phyloP scores from a whole-genome alignment of 116 monocot species.

The Zostera marina region DNA sequence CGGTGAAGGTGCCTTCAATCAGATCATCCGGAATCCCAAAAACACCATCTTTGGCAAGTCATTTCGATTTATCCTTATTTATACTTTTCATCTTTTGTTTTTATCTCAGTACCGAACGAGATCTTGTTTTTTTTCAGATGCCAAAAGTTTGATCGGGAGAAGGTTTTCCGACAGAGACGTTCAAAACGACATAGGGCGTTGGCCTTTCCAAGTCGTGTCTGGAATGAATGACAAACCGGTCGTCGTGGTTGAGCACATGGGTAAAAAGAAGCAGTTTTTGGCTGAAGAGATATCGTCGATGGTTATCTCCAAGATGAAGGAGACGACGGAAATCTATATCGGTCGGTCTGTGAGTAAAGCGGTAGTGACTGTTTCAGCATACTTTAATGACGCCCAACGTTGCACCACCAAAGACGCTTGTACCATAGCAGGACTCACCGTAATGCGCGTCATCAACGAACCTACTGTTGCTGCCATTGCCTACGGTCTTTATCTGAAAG shows the following conservation, averaged over 20 bases:
- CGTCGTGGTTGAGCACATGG: neutral
- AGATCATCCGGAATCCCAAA: no score
- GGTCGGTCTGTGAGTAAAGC: neutral
- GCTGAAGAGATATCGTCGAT: neutral
- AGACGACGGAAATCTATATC: neutral
- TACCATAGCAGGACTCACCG: neutral
- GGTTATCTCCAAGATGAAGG: neutral
- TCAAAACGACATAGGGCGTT: neutral
- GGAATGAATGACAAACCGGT: neutral
- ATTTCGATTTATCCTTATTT: neutral
- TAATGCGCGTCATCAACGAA: neutral
- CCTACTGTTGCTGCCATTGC: neutral
- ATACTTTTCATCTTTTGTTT: neutral
- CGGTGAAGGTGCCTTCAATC: neutral
- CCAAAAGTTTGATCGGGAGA: neutral
- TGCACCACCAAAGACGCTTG: neutral
- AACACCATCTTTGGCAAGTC: neutral
- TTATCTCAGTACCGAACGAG: no score
- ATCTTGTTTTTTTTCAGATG: neutral
- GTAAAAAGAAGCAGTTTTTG: neutral
- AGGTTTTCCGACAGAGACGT: neutral
- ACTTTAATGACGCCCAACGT: neutral
- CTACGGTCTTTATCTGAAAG: neutral
- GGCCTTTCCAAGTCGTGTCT: neutral
- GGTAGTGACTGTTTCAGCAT: neutral